phyloP scores from a whole-genome alignment of 495 filamentous ascomycete species.

The Daldinia bambusicola region DNA sequence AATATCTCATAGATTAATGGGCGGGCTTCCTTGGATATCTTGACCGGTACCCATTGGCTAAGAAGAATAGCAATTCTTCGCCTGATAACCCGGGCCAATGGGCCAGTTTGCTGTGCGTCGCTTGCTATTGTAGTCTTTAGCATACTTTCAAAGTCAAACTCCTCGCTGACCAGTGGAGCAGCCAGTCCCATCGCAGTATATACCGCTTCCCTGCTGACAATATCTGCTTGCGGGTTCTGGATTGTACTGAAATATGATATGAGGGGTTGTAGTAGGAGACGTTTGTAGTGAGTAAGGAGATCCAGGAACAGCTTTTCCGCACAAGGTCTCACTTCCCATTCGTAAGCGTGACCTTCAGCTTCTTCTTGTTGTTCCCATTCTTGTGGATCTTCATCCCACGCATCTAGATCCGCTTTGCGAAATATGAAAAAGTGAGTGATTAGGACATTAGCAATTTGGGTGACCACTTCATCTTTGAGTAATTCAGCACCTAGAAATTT shows the following conservation, averaged over 20 bases:
- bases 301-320: conserved; percentile 95
- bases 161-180: conserved; percentile 72
- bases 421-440: conserved; percentile 91
- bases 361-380: conserved; percentile 91
- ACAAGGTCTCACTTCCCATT: conserved; percentile 89
- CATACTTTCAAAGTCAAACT: conserved; percentile 83
- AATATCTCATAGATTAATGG: conserved; percentile 88
- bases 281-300: conserved; percentile 85
- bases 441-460: conserved; percentile 80
- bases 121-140: conserved; percentile 75
- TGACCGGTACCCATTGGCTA: conserved; percentile 87
- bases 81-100: conserved; percentile 85
- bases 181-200: conserved; percentile 93
- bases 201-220: conserved; percentile 88
- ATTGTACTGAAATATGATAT: conserved; percentile 80
- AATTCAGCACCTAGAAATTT: conserved; percentile 74
- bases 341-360: conserved; percentile 79
- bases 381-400: conserved; percentile 92
- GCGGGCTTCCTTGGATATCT: conserved; percentile 68
- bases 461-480: conserved; percentile 76
- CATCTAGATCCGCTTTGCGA: conserved; percentile 80
- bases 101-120: conserved; percentile 80
- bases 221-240: conserved; percentile 71
- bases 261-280: conserved; percentile 77
- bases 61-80: conserved; percentile 87